These are phyloP conservation scores for Camellia granthamiana DNA, from an alignment of 148 eudicot genomes.

Conservation along the genomic window DNA sequence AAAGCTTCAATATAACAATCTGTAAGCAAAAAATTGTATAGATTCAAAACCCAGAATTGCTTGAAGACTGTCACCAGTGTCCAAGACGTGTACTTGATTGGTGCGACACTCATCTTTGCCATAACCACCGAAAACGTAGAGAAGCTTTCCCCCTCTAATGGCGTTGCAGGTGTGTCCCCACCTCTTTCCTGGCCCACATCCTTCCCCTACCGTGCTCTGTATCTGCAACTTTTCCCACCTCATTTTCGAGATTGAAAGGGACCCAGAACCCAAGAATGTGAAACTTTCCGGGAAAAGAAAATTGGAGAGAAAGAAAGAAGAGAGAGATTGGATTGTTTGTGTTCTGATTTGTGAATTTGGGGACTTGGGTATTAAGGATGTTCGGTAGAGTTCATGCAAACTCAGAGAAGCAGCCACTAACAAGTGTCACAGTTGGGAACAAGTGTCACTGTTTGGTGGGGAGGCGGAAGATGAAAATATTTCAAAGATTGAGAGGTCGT, in stretches of 20 bases:
- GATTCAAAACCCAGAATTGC: not conserved
- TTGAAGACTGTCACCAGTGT: conserved; percentile 48
- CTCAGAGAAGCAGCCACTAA: conserved; percentile 4
- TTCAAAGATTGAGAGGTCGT: not conserved
- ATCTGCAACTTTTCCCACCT: conserved; percentile 70
- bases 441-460: not conserved
- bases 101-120: conserved; percentile 68
- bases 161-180: conserved; percentile 97
- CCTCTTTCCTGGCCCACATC: conserved; percentile 78
- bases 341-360: not conserved
- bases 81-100: conserved; percentile 69
- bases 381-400: conserved; percentile 8
- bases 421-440: conserved; percentile 12
- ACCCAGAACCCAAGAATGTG: too few relatives aligned
- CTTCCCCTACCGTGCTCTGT: not conserved
- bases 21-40: too few relatives aligned
- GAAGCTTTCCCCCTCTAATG: conserved; percentile 65
- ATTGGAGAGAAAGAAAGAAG: not conserved
- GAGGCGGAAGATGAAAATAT: not conserved
- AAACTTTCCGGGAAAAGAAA: not conserved
- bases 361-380: not conserved
- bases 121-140: conserved; percentile 93
- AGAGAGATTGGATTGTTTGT: not conserved
- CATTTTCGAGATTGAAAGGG: conserved; percentile 31
- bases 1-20: too few relatives aligned